These are phyloP conservation scores for Ogataea degrootiae DNA, from an alignment of 805 yeast genomes.

Conservation along the genomic window DNA sequence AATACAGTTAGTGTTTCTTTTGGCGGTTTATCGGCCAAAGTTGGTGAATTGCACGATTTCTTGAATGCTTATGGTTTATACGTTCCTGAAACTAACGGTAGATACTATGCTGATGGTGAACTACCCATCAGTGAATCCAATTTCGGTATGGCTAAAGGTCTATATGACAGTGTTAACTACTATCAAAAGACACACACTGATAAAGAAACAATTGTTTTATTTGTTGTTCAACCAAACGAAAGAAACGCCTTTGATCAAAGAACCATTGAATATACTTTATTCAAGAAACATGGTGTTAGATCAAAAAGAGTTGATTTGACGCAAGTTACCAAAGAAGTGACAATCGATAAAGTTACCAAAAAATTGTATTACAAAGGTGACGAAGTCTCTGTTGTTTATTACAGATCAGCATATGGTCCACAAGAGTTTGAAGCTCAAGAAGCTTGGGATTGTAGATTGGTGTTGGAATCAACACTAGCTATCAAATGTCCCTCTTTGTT, in stretches of 20 bases:
- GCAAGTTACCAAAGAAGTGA: slow-evolving; percentile 44
- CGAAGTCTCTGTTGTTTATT: slow-evolving; percentile 86
- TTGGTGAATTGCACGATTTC: slow-evolving; percentile 68
- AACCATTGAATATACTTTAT: slow-evolving; percentile 66
- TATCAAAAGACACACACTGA: slow-evolving; percentile 37
- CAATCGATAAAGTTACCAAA: slow-evolving; percentile 42
- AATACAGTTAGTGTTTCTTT: slow-evolving; percentile 95
- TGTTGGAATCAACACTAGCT: slow-evolving; percentile 70
- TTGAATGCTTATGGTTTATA: slow-evolving; percentile 59
- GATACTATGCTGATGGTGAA: slow-evolving; percentile 41
- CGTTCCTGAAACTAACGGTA: slow-evolving; percentile 28
- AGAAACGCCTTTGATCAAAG: slow-evolving; percentile 91
- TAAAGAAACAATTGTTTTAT: slow-evolving; percentile 53
- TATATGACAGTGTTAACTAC: slow-evolving; percentile 58
- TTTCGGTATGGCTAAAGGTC: slow-evolving; percentile 56
- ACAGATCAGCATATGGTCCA: slow-evolving; percentile 86
- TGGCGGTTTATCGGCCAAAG: slow-evolving; percentile 83
- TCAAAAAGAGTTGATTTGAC: slow-evolving; percentile 66
- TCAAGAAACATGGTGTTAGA: slow-evolving; percentile 50
- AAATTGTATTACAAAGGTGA: slow-evolving; percentile 49
- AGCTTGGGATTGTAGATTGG: slow-evolving; percentile 75
- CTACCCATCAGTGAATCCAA: slow-evolving; percentile 66
- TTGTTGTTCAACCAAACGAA: slow-evolving; percentile 81
- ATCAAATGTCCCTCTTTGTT: slow-evolving; percentile 88
- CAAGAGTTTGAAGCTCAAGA: slow-evolving; percentile 60